Evolutionary conservation across 1,284 basidiomycete genomes (phyloP), one percentile per base, ranked within the genome.

Genomic region (Cryptococcus sp.): DNA sequence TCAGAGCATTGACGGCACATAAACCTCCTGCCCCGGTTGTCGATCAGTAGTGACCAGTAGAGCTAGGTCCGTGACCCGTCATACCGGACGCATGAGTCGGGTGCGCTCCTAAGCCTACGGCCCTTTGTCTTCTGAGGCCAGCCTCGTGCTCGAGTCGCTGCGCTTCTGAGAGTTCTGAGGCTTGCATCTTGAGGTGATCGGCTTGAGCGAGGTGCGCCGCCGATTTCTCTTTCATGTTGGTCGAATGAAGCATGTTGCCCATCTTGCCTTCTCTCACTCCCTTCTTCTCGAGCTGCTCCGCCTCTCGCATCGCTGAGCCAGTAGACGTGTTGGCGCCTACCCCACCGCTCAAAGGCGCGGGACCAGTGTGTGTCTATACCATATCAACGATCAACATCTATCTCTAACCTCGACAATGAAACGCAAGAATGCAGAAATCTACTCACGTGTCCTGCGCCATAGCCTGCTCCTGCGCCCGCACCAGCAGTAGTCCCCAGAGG

Each of bases 81-180:
- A 19, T n/a, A 5, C 63, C 63, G 13, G 45, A 41, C 7, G 57
- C 60, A 58, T 64, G 63, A 15, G 57, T 53, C 11, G 63, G 59
- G 46, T 62, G 61, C 25, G 61, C 63, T 25, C 63, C 63, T 13
- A 65, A 51, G 23, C 63, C 63, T 13, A 65, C 61, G 3, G 63
- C 63, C 22, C 61, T 38, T 43, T 65, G 63, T 46, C 63, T 46
- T 20, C 63, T 54, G 51, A 65, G 38, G 4, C 61, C 61, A 22
- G 63, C 63, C 39, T 65, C 60, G 22, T 58, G 60, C 48, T 65
- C 63, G 16, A 62, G 44, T 19, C 55, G 29, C 47, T 65, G 55
- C 29, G 63, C 63, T 47, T 65, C 57, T 22, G 15, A 51, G 4
- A 65, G 38, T 40, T 65, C 63, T n/a, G 53, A 57, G 22, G 63